These are phyloP conservation scores for Lichtheimia ornata DNA, from an alignment of 371 early-diverging fungal genomes.

Conservation along the genomic window DNA sequence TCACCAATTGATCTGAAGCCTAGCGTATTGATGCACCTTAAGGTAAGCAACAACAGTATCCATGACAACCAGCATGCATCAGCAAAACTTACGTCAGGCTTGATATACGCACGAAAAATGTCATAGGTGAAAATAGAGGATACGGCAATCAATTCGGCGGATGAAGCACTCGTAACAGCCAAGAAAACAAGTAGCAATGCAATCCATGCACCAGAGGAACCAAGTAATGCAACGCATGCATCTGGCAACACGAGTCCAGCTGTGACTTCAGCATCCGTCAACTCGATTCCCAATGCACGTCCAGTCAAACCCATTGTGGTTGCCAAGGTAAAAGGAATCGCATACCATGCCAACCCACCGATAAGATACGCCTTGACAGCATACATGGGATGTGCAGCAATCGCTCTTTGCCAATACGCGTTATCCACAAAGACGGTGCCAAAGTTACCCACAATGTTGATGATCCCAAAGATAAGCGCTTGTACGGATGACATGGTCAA, in stretches of 20 bases:
- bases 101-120: slow-evolving; percentile 66
- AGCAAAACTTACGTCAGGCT: slow-evolving; percentile 36
- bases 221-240: slow-evolving; percentile 64
- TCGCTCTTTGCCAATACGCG: slow-evolving; percentile 74
- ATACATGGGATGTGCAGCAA: slow-evolving; percentile 66
- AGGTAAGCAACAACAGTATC: not conserved
- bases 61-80: not conserved
- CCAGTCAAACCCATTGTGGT: slow-evolving; percentile 71
- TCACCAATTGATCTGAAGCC: slow-evolving; percentile 59
- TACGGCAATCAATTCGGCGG: slow-evolving; percentile 74
- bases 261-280: slow-evolving; percentile 52
- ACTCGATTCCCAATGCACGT: slow-evolving; percentile 59
- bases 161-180: slow-evolving; percentile 70
- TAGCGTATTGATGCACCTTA: not conserved
- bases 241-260: slow-evolving; percentile 68
- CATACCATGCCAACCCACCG: slow-evolving; percentile 73
- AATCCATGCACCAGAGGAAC: slow-evolving; percentile 62
- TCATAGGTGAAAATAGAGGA: slow-evolving; percentile 71
- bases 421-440: slow-evolving; percentile 77
- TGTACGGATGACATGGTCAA: slow-evolving; percentile 68
- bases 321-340: slow-evolving; percentile 72
- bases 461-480: slow-evolving; percentile 69
- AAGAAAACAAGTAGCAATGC: slow-evolving; percentile 68
- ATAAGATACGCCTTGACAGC: slow-evolving; percentile 71
- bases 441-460: slow-evolving; percentile 75